Percentiles rank a stretch among this genome's conserved stretches.
phyloP scores from a whole-genome alignment of 768 basidiomycete species.

The Clitopilus hobsonii region DNA sequence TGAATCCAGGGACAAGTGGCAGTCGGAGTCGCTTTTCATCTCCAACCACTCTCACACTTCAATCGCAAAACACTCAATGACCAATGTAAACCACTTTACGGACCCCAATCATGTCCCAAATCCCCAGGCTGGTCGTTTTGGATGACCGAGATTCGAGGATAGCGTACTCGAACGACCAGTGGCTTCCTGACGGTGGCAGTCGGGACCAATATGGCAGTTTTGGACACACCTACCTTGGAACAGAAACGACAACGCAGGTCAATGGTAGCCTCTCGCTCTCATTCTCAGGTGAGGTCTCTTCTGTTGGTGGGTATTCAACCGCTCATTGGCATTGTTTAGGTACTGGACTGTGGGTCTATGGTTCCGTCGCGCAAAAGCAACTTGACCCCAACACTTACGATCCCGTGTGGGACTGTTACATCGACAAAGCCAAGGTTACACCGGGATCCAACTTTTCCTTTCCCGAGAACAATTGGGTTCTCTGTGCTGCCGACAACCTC shows the following conservation, averaged over 20 bases:
- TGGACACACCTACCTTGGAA: slow-evolving; percentile 24
- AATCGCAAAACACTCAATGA: too few species aligned
- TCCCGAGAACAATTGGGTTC: slow-evolving; percentile 26
- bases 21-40: too few species aligned
- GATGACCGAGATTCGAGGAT: slow-evolving; percentile 29
- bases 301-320: neutral
- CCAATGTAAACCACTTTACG: neutral
- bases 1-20: too few species aligned
- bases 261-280: slow-evolving; percentile 22
- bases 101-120: neutral
- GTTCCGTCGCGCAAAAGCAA: neutral
- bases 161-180: slow-evolving; percentile 20
- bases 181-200: slow-evolving; percentile 22
- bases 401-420: slow-evolving; percentile 23
- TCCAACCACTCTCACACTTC: too few species aligned
- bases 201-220: slow-evolving; percentile 24
- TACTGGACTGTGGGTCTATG: neutral
- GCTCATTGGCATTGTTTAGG: neutral
- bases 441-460: slow-evolving; percentile 12
- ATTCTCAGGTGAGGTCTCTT: slow-evolving; percentile 20
- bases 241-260: slow-evolving; percentile 22
- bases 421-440: slow-evolving; percentile 19
- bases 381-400: slow-evolving; percentile 4
- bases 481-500: slow-evolving; percentile 20
- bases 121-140: slow-evolving; percentile 12